Evolutionary conservation across 345 rosid genomes (phyloP).

Genomic region (Populus tremula): DNA sequence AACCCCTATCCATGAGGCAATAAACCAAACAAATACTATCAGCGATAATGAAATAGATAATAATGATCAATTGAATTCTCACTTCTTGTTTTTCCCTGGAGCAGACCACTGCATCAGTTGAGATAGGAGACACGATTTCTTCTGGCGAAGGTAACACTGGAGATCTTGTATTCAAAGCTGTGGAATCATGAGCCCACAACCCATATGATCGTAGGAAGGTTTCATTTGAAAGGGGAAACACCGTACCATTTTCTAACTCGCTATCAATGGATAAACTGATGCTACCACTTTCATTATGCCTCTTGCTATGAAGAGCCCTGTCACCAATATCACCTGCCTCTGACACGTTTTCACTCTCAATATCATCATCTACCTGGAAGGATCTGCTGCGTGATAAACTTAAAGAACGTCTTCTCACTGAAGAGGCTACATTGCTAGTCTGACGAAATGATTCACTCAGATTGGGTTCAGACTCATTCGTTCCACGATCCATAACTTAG

Average conservation of each 20-base stretch:
- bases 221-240: conserved; percentile 27
- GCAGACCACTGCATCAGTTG: conserved; percentile 39
- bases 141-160: conserved; percentile 35
- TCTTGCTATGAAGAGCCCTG: conserved; percentile 55
- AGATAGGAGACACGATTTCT: conserved; percentile 46
- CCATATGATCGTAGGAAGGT: conserved; percentile 23
- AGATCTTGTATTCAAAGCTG: conserved; percentile 26
- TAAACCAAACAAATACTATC: neutral
- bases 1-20: neutral
- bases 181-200: conserved; percentile 24
- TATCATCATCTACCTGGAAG: conserved; percentile 38
- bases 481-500: conserved; percentile 44
- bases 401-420: conserved; percentile 46
- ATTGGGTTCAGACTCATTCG: conserved; percentile 15
- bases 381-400: conserved; percentile 37
- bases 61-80: conserved; percentile 11
- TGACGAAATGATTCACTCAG: conserved; percentile 36
- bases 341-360: conserved; percentile 61
- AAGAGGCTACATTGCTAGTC: conserved; percentile 48
- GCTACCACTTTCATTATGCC: conserved; percentile 44
- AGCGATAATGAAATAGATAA: neutral
- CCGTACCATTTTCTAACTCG: conserved; percentile 38
- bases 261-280: conserved; percentile 38
- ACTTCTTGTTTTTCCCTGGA: conserved; percentile 36
- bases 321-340: conserved; percentile 93